Evolutionary conservation across 1,284 basidiomycete genomes (phyloP), one percentile per base, ranked within the genome.

Genomic region (Xerocomus minutiporus): DNA sequence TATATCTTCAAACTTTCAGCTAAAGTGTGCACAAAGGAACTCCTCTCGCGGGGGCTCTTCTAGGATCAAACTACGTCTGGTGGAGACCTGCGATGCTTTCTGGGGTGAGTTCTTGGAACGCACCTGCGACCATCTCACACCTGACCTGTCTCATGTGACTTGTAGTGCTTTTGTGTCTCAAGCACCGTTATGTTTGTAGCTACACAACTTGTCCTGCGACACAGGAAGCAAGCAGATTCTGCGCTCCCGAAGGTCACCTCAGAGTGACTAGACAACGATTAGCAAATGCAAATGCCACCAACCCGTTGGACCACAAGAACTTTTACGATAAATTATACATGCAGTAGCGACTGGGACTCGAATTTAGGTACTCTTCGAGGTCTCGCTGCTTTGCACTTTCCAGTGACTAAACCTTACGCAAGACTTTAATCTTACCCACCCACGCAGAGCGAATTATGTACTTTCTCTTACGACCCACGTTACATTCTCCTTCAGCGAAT

Each of bases 41-140:
- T 1, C 64, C 64, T 28, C 36, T 63, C 1, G 61, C 65, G 36
- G 64, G 67, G n/a, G 64, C 55, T 44, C 57, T 70, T 29, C 28
- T 66, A 23, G 65, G 61, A 23, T 32, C 57, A 31, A 38, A 55
- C 35, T 57, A 62, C 28, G 1, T 3, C 20, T 70, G 67, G 67
- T 66, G 64, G 65, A 55, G 35, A 36, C 62, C 63, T 4, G 55
- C 57, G 13, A 52, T 64, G 40, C 51, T 69, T 42, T 69, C 60
- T 52, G 62, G 67, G 48, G 67, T 68, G 47, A 57, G 61, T 35
- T 9, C 29, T 29, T 46, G 25, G 43, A 29, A 8, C 38, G 46
- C 23, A 17, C 2, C 20, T 44, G 15, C 13, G 34, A 23, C 41
- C 38, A 12, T 49, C 20, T 17, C 31, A 15, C 20, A 4, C 28